Conservation (phyloP, 1,284 basidiomycete species). For the Puccinia horiana region DNA sequence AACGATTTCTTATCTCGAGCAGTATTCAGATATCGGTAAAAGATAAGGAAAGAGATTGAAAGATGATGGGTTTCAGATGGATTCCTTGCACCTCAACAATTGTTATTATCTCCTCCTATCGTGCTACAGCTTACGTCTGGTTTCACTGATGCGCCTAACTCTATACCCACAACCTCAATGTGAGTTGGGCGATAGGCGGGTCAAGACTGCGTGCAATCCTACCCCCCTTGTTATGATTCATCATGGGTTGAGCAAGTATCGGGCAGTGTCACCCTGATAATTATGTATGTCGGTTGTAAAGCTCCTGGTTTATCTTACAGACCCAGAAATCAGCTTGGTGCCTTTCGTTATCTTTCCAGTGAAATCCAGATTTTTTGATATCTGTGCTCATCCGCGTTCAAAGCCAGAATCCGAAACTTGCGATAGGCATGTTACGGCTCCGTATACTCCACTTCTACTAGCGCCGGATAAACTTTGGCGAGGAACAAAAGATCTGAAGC, state of each 20-base stretch:
- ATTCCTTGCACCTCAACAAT: not conserved
- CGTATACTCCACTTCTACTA: not conserved
- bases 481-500: not conserved
- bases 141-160: not conserved
- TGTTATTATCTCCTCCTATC: not conserved
- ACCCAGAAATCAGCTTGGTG: not conserved
- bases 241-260: not conserved
- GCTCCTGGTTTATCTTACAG: not conserved
- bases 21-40: too few relatives aligned
- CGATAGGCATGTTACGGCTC: not conserved
- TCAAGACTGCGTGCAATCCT: not conserved
- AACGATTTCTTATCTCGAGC: too few relatives aligned
- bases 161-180: not conserved
- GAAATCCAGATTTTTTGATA: not conserved
- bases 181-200: not conserved
- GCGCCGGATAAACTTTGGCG: not conserved
- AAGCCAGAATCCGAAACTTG: not conserved
- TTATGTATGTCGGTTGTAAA: not conserved
- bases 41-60: not conserved
- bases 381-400: not conserved
- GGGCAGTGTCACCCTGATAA: not conserved
- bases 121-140: not conserved
- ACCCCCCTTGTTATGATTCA: not conserved
- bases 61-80: conserved; percentile 3
- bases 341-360: not conserved